Evolutionary conservation across 116 monocot genomes (phyloP).

Genomic region (Trichopus zeylanicus): DNA sequence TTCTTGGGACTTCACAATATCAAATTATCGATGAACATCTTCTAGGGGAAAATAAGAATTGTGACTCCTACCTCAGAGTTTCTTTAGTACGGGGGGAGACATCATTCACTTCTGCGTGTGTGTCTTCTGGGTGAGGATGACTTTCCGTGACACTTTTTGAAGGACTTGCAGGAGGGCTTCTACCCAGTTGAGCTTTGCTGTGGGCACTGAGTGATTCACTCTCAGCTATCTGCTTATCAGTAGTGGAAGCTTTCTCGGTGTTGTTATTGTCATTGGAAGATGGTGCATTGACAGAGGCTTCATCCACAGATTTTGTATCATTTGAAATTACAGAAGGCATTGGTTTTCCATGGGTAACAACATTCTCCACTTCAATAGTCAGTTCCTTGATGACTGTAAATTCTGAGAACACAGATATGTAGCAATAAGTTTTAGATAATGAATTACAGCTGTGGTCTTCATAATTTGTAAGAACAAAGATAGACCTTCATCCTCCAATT

Average conservation of each 20-base stretch:
- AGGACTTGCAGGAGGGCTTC: conserved; percentile 56
- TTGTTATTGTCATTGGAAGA: conserved; percentile 23
- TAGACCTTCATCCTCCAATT: conserved; percentile 80
- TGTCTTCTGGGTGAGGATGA: conserved; percentile 28
- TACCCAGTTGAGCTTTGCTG: conserved; percentile 48
- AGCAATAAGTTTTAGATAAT: too few relatives aligned
- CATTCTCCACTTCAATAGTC: conserved; percentile 46
- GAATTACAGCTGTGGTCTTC: too few relatives aligned
- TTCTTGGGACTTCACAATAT: too few relatives aligned
- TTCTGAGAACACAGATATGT: too few relatives aligned
- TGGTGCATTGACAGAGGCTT: conserved; percentile 29
- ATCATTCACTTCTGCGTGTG: conserved; percentile 28
- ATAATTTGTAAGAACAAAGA: neutral
- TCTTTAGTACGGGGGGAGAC: conserved; percentile 57
- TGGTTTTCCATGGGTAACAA: conserved; percentile 26
- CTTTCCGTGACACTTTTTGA: conserved; percentile 43
- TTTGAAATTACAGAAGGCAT: conserved; percentile 22
- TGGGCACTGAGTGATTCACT: conserved; percentile 19
- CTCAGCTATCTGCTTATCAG: conserved; percentile 12
- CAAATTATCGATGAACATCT: too few relatives aligned
- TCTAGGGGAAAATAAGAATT: neutral
- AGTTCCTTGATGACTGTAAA: conserved; percentile 56
- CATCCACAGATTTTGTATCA: conserved; percentile 26
- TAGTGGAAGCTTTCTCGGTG: conserved; percentile 12
- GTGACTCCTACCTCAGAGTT: conserved; percentile 43